Conservation (phyloP, 805 yeast genomes). For the Kuraishia ogatae region DNA sequence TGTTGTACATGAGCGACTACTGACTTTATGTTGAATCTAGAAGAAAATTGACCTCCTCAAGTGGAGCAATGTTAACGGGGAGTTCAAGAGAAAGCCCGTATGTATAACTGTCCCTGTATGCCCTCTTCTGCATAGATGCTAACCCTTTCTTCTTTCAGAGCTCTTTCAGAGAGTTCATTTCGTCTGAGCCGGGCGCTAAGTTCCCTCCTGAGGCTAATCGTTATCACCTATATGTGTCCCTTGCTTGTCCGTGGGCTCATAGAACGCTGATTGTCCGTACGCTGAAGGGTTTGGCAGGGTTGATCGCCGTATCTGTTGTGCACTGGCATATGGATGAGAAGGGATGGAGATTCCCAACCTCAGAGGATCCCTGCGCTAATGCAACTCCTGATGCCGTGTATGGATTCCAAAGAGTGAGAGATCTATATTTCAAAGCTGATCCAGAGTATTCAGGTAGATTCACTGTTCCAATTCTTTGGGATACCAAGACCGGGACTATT, state of each 20-base stretch:
- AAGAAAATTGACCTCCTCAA: slow-evolving; percentile 32
- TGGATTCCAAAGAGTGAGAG: slow-evolving; percentile 50
- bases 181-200: slow-evolving; percentile 45
- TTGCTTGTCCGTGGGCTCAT: slow-evolving; percentile 97
- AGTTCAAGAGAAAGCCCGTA: slow-evolving; percentile 41
- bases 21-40: neutral
- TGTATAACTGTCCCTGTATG: neutral
- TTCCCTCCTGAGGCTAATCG: slow-evolving; percentile 72
- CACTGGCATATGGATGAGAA: slow-evolving; percentile 84
- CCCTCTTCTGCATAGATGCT: slow-evolving; percentile 1
- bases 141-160: slow-evolving; percentile 11
- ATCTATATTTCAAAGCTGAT: slow-evolving; percentile 67
- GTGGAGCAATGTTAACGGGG: slow-evolving; percentile 45
- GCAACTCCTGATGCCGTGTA: slow-evolving; percentile 54
- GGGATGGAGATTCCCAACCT: slow-evolving; percentile 79
- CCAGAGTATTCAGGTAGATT: slow-evolving; percentile 74
- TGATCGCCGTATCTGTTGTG: slow-evolving; percentile 68
- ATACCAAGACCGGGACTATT: slow-evolving; percentile 69
- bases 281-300: slow-evolving; percentile 61
- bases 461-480: slow-evolving; percentile 95
- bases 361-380: slow-evolving; percentile 31
- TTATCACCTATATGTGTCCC: slow-evolving; percentile 80
- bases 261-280: slow-evolving; percentile 66
- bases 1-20: neutral
- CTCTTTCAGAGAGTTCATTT: slow-evolving; percentile 57